Conservation (phyloP, 306 rosid genomes). For the Castanopsis chinensis region DNA sequence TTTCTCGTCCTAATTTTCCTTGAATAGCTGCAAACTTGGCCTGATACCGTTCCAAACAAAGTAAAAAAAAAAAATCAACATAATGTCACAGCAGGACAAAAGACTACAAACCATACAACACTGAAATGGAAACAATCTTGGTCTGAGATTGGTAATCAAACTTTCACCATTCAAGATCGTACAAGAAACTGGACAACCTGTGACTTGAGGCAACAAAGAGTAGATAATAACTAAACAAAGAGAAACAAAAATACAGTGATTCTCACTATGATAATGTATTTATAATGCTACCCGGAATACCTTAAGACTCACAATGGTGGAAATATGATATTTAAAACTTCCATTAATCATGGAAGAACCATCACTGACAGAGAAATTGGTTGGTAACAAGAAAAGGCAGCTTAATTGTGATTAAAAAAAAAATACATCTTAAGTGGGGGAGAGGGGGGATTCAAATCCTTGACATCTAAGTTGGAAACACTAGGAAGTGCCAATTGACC, state of each 20-base stretch:
- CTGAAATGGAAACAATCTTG: conserved; percentile 3
- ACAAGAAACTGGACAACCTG: background rate
- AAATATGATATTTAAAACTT: background rate
- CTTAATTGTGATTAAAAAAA: background rate
- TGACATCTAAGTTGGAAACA: background rate
- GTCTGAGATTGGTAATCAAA: background rate
- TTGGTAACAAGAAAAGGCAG: background rate
- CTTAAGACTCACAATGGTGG: background rate
- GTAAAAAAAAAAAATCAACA: conserved; percentile 5
- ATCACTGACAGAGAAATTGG: background rate
- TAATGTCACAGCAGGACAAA: background rate
- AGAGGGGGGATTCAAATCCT: too few relatives aligned
- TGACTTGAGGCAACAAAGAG: background rate
- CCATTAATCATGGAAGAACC: background rate
- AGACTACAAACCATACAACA: conserved; percentile 10
- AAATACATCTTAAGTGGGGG: too few relatives aligned
- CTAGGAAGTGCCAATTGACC: background rate
- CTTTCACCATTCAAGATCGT: background rate
- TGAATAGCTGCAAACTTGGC: conserved; percentile 49
- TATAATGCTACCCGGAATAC: too few relatives aligned
- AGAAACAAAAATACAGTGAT: background rate
- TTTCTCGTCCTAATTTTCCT: conserved; percentile 71
- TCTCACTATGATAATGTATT: too few relatives aligned
- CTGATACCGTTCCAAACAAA: conserved; percentile 34
- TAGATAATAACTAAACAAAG: background rate